These are phyloP conservation scores for Leccinum barrowsii DNA, from an alignment of 768 basidiomycete genomes.

Conservation along the genomic window DNA sequence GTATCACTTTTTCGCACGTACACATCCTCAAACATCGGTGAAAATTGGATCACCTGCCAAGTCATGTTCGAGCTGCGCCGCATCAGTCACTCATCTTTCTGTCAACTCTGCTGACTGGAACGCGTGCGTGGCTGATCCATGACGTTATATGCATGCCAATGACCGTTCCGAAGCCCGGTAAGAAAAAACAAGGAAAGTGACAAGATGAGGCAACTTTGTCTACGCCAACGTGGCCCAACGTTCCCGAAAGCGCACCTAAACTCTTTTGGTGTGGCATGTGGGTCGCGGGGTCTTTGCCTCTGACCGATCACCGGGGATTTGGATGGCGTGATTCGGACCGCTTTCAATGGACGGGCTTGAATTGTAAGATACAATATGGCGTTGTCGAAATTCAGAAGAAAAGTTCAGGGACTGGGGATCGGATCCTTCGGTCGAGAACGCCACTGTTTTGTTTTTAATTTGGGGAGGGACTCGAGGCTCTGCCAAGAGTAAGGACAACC, in stretches of 20 bases:
- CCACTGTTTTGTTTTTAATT: background rate
- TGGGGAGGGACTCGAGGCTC: background rate
- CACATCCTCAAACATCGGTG: conserved; percentile 8
- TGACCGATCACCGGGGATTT: background rate
- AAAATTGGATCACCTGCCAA: background rate
- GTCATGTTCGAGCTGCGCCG: background rate
- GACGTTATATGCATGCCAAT: background rate
- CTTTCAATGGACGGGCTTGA: background rate
- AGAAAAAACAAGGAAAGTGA: background rate
- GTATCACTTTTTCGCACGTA: background rate
- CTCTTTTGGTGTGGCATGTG: background rate
- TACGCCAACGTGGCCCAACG: background rate
- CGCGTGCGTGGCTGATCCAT: background rate
- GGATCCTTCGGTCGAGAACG: background rate
- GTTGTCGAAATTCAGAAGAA: background rate
- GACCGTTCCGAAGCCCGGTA: background rate
- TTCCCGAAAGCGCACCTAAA: background rate
- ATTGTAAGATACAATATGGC: background rate
- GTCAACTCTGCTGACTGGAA: background rate
- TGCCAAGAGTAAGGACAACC: conserved; percentile 1
- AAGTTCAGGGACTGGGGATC: conserved; percentile 5
- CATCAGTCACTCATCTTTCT: background rate
- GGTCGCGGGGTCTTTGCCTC: background rate
- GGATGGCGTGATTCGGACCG: background rate
- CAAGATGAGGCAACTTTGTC: background rate